Conservation (phyloP, 306 rosid genomes). For the Fragaria vesca region DNA sequence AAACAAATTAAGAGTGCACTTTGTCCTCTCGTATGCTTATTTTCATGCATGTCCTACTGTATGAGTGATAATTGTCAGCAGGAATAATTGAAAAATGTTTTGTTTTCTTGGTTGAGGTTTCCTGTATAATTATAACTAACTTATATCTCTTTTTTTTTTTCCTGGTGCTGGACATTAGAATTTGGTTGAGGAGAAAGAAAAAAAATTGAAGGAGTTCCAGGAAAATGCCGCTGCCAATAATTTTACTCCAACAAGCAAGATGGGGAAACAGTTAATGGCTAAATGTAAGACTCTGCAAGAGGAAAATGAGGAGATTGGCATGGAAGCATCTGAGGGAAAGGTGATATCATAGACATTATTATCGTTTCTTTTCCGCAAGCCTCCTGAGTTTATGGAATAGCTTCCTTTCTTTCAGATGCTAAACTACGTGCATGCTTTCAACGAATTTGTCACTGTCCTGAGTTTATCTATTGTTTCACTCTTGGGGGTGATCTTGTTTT, state of each 20-base stretch:
- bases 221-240: conserved; percentile 80
- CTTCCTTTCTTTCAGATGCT: neutral
- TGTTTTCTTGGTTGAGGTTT: neutral
- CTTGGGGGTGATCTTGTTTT: neutral
- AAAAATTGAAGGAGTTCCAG: conserved; percentile 78
- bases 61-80: neutral
- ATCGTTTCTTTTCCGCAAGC: neutral
- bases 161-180: conserved; percentile 39
- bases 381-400: neutral
- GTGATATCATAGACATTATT: conserved; percentile 28
- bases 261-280: conserved; percentile 95
- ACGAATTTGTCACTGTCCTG: neutral
- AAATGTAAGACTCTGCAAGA: conserved; percentile 93
- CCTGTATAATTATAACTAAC: neutral
- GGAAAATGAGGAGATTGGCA: conserved; percentile 97
- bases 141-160: neutral
- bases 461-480: neutral
- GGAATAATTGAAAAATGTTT: neutral
- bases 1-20: neutral
- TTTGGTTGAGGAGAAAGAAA: conserved; percentile 90
- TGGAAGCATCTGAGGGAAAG: conserved; percentile 97
- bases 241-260: conserved; percentile 91
- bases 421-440: neutral
- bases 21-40: neutral
- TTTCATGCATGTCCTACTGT: neutral